Evolutionary conservation across 345 rosid species (phyloP), one percentile per base, ranked within the genome.

Genomic region (Cardiospermum halicacabum): DNA sequence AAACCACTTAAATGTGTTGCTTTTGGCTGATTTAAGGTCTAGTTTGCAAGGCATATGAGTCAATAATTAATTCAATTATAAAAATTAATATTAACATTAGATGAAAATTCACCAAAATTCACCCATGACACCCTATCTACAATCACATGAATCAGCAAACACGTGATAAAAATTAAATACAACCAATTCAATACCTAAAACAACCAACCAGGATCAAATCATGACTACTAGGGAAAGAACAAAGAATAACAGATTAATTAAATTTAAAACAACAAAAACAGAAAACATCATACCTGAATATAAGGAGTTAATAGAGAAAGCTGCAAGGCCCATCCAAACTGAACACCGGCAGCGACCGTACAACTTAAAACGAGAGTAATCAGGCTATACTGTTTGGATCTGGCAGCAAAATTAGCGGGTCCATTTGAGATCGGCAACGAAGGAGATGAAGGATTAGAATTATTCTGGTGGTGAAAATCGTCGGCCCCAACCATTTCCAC

Each of bases 241-340:
- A n/a, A n/a, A n/a, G n/a, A n/a, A n/a, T n/a, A 45, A 61, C 7
- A 24, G 47, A 47, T 22, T 34, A 28, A n/a, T 3, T 11, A 28
- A 47, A 25, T 45, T 13, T 31, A 19, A 3, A 32, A 30, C 2
- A 32, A n/a, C 16, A 18, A 43, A 58, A 21, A 50, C 11, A 28
- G 36, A 3, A 50, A 24, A 53, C 27, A 21, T 26, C 24, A 40
- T 21, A 84, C 97, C 99, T 94, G 96, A 61, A 94, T 87, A 68
- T 91, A 94, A 42, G 99, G 99, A 68, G 97, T 91, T 59, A 94
- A 74, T 3, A 91, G 91, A 65, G 96, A 94, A 11, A 91, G 91
- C 69, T 94, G 97, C 85, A 94, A 78, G 64, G 97, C 96, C 97
- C 99, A 94, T n/a, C 97, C 97, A 69, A 85, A 94, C 51, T 91